Percentiles rank a stretch among this genome's conserved stretches.
phyloP scores from a whole-genome alignment of 441 rosid genomes.

The Populus tomentosa region DNA sequence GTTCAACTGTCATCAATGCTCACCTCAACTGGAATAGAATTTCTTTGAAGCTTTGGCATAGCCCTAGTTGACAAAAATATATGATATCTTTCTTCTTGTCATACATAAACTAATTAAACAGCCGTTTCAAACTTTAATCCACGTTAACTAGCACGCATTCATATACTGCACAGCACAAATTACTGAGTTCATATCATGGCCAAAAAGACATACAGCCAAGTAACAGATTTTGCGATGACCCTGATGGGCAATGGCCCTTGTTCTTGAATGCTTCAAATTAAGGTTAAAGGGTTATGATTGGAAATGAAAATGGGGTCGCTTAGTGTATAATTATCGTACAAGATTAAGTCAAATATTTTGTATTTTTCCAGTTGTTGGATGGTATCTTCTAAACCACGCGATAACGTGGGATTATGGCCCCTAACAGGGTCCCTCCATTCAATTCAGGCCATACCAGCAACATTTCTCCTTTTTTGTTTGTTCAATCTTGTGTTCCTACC shows the following conservation, averaged over 20 bases:
- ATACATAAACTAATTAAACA: not conserved
- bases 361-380: not conserved
- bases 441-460: not conserved
- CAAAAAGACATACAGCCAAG: too few species aligned
- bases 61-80: constrained; percentile 1
- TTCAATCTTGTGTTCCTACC: not conserved
- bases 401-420: constrained; percentile 5
- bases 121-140: not conserved
- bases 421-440: constrained; percentile 5
- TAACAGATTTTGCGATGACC: not conserved
- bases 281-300: not conserved
- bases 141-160: not conserved
- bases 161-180: not conserved
- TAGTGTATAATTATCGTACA: constrained; percentile 21
- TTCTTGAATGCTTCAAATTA: constrained; percentile 15
- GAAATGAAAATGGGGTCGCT: constrained; percentile 11
- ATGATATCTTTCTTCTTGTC: not conserved
- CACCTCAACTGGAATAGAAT: constrained; percentile 12
- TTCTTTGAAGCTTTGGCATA: not conserved
- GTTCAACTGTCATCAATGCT: constrained; percentile 6
- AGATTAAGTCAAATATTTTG: constrained; percentile 12
- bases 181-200: not conserved
- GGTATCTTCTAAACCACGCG: constrained; percentile 25
- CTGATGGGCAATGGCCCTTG: not conserved
- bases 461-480: not conserved